phyloP scores from a whole-genome alignment of 2,329 filamentous ascomycete species.

The Fusarium nematophilum region DNA sequence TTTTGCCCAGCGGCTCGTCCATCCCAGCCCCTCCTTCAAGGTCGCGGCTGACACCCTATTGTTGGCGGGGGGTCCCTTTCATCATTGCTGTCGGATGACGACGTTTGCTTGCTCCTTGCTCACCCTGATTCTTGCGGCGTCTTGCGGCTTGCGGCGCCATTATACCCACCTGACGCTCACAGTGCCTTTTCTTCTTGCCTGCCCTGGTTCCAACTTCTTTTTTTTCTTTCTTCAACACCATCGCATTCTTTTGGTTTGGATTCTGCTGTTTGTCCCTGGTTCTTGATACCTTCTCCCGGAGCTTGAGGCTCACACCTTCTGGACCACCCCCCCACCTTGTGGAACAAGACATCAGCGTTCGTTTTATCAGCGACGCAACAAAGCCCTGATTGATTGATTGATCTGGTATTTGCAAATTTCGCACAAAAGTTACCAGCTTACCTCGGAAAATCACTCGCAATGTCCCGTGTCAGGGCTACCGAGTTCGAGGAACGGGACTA shows the following conservation, averaged over 20 bases:
- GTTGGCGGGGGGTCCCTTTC: conserved; percentile 41
- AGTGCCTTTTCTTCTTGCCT: conserved; percentile 30
- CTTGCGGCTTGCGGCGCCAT: conserved; percentile 40
- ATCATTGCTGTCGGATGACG: conserved; percentile 45
- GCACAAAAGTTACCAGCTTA: conserved; percentile 14
- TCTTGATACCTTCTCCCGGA: conserved; percentile 23
- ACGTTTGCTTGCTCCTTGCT: conserved; percentile 43
- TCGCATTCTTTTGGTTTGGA: conserved; percentile 26
- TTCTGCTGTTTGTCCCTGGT: conserved; percentile 21
- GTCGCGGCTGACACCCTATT: conserved; percentile 44
- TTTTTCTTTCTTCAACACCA: conserved; percentile 28
- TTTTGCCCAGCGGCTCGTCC: conserved; percentile 28
- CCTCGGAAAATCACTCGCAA: conserved; percentile 33
- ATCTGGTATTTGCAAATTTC: conserved; percentile 17
- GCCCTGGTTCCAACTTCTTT: not conserved
- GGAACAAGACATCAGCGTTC: conserved; percentile 25
- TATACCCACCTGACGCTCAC: conserved; percentile 43
- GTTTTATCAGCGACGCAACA: conserved; percentile 19
- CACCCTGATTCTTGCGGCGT: conserved; percentile 40
- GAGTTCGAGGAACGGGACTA: conserved; percentile 61
- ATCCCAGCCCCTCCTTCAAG: conserved; percentile 42
- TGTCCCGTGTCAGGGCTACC: conserved; percentile 47
- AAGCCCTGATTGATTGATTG: conserved; percentile 28
- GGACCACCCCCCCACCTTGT: conserved; percentile 31
- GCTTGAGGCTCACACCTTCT: conserved; percentile 30